Percentiles rank a stretch among this genome's conserved stretches.
Conservation (phyloP, 192 early-diverging fungal species). For the Entomortierella lignicola region DNA sequence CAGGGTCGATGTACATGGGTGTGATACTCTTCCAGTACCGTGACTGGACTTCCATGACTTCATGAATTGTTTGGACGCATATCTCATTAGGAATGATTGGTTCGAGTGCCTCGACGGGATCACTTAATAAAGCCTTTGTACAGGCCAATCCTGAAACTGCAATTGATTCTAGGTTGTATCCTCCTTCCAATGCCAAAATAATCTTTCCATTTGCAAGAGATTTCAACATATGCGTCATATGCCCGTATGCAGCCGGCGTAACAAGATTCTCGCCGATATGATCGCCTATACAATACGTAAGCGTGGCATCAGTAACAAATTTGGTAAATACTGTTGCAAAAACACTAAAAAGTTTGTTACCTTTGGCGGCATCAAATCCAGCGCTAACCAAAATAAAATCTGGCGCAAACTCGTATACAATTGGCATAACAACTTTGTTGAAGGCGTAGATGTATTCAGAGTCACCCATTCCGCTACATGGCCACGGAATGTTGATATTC, state of each 20-base stretch:
- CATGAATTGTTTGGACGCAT: conserved; percentile 59
- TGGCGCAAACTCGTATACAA: conserved; percentile 84
- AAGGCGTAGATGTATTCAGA: conserved; percentile 92
- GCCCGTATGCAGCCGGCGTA: conserved; percentile 82
- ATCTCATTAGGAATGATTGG: conserved; percentile 53
- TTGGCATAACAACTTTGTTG: conserved; percentile 80
- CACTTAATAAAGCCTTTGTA: conserved; percentile 75
- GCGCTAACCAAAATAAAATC: conserved; percentile 88
- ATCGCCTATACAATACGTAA: conserved; percentile 77
- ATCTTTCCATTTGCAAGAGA: conserved; percentile 75
- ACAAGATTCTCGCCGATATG: conserved; percentile 86
- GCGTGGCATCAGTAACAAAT: too few species aligned
- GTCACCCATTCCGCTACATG: conserved; percentile 76
- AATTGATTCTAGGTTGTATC: conserved; percentile 85
- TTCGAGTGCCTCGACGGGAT: conserved; percentile 58
- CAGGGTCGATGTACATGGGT: conserved; percentile 42
- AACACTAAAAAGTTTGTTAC: conserved; percentile 23
- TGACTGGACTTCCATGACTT: conserved; percentile 61
- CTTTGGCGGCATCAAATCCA: conserved; percentile 90
- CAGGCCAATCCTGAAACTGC: conserved; percentile 82
- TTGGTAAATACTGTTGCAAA: too few species aligned
- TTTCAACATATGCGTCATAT: conserved; percentile 88
- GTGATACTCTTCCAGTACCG: conserved; percentile 59
- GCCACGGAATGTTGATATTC: conserved; percentile 94
- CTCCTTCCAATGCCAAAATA: conserved; percentile 88